A percentile compares a stretch with the other conserved stretches of the same genome.
Conservation (phyloP, 108 stramenopile genomes). For the Stephanodiscus triporus region DNA sequence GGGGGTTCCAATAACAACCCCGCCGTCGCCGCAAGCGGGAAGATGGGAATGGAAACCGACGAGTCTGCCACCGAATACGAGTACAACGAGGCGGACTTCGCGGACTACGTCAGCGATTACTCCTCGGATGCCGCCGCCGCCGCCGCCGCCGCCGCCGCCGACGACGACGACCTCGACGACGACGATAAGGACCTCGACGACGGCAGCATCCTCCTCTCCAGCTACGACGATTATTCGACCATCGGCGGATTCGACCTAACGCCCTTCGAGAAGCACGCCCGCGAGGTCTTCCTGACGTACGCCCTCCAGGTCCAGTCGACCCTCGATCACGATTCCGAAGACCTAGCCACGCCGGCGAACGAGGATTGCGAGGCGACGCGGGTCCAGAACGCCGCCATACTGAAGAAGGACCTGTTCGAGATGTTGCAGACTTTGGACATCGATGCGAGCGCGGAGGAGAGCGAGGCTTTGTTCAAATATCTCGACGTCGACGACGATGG, state of each 20-base stretch:
- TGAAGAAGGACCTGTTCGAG: slow-evolving; percentile 33
- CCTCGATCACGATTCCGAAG: slow-evolving; percentile 35
- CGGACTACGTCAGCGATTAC: slow-evolving; percentile 44
- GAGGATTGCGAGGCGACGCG: slow-evolving; percentile 16
- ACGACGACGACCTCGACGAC: slow-evolving; percentile 5
- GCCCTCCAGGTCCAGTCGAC: slow-evolving; percentile 43
- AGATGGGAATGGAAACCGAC: slow-evolving; percentile 10
- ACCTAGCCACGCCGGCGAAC: slow-evolving; percentile 23
- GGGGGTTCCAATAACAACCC: neutral
- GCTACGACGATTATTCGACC: slow-evolving; percentile 18
- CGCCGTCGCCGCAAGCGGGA: neutral
- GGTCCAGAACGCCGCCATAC: slow-evolving; percentile 37
- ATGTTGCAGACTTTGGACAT: slow-evolving; percentile 63
- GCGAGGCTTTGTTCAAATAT: slow-evolving; percentile 60
- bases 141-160: slow-evolving; percentile 7
- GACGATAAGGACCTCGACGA: slow-evolving; percentile 24
- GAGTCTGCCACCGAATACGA: slow-evolving; percentile 36
- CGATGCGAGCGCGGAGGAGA: slow-evolving; percentile 58
- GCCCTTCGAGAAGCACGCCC: slow-evolving; percentile 50
- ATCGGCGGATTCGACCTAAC: slow-evolving; percentile 38
- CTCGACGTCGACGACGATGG: slow-evolving; percentile 62
- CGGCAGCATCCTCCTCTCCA: neutral
- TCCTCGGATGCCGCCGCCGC: slow-evolving; percentile 21
- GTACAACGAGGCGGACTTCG: slow-evolving; percentile 51
- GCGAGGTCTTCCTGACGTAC: slow-evolving; percentile 50